Base-by-base conservation (phyloP, 225 moss, liverwort and hornwort species). In the Ulota crispa region DNA sequence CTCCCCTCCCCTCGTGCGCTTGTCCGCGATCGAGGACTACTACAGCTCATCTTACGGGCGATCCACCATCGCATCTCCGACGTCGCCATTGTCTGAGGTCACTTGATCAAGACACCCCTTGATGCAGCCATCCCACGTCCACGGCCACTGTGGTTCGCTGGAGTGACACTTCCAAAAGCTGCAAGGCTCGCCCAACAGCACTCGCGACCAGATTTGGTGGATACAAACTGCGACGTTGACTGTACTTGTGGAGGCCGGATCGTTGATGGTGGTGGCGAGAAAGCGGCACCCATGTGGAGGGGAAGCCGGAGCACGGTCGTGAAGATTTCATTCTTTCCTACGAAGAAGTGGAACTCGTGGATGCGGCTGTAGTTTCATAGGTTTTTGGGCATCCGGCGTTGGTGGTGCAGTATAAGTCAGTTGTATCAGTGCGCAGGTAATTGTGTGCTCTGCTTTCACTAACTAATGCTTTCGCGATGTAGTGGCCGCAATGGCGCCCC, bases 331-430 rank as follows among this genome's bases (percentile, higher is more conserved):
- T 36, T 77, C 23, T 1, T 13, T 37, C 6, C 19, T 2, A 36
- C n/a, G 32, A 47, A 47, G 76, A n/a, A 7, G 53, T 41, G 71
- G 19, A 70, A 71, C 43, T 59, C 79, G 31, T 61, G 62, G 71
- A 76, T 60, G 76, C 59, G 76, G 50, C 82, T 82, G 76, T 76
- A 82, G 82, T 82, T 82, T 69, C 69, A 61, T 27, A 76, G 50
- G 61, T 76, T 76, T 69, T 23, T 23, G 69, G 52, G 76, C 76
- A 60, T 50, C 1, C 27, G 60, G 69, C 61, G 82, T 76, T 52
- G 76, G 36, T 34, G 68, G 39, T 26, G 23, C 21, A 8, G 53
- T 23, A 36, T 3, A 32, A 63, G 72, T 31, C 47, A 26, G 50
- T 72, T 39, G 36, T 13, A 27, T 50, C 36, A 52, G 59, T 59